Conservation (phyloP, 208 protist species). For the Vickermania ingenoplastis region DNA sequence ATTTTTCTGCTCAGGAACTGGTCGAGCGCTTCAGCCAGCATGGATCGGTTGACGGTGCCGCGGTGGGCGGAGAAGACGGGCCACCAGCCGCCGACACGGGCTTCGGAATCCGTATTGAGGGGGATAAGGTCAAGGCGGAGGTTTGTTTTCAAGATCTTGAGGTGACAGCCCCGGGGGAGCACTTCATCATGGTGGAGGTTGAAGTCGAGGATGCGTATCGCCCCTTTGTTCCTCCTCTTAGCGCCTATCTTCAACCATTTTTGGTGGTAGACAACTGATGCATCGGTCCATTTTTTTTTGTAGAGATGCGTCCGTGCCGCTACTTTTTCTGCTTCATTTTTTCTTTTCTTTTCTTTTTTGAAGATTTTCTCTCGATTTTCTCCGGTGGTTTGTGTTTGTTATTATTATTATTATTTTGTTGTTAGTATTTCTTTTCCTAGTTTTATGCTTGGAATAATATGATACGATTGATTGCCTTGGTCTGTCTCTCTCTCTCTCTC, state of each 20-base stretch:
- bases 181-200: conserved; percentile 56
- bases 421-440: no score
- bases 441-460: no score
- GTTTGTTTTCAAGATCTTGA: conserved; percentile 29
- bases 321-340: no score
- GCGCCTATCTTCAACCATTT: conserved; percentile 49
- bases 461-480: no score
- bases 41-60: background rate
- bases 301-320: no score
- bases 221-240: conserved; percentile 49
- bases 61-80: background rate
- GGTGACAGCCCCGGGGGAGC: conserved; percentile 38
- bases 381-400: no score
- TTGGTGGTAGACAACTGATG: no score
- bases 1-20: background rate
- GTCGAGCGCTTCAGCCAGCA: background rate
- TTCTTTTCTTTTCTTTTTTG: no score
- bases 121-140: conserved; percentile 1
- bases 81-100: background rate
- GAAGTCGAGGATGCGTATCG: conserved; percentile 23
- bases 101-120: background rate
- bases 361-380: no score
- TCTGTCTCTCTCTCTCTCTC: no score
- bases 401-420: no score
- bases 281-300: no score